Percentiles rank a stretch among this genome's conserved stretches.
Conservation (phyloP, 2,329 filamentous ascomycete species). For the Chaetomiaceae sp. region DNA sequence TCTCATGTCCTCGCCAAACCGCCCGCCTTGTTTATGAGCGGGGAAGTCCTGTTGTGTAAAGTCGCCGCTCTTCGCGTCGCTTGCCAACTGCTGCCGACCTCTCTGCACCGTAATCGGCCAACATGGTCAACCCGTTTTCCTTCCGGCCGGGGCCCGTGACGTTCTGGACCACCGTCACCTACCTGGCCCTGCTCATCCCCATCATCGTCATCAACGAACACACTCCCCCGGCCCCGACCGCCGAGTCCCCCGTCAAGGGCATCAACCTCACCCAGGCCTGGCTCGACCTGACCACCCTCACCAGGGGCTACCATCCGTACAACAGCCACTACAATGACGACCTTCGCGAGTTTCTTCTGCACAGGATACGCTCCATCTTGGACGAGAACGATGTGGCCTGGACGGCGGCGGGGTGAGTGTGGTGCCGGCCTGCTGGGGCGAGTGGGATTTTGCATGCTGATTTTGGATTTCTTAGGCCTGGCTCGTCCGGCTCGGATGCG, state of each 20-base stretch:
- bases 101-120: too few species aligned
- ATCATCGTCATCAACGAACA: slow-evolving; percentile 70
- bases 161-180: slow-evolving; percentile 69
- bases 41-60: background rate
- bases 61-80: too few species aligned
- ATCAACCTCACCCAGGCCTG: slow-evolving; percentile 83
- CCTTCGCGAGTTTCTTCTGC: slow-evolving; percentile 70
- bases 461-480: slow-evolving; percentile 25
- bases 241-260: slow-evolving; percentile 50
- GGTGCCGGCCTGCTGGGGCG: background rate
- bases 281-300: slow-evolving; percentile 74
- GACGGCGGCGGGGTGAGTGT: slow-evolving; percentile 33
- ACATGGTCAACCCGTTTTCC: slow-evolving; percentile 54
- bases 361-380: slow-evolving; percentile 66
- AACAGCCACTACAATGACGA: slow-evolving; percentile 80
- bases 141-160: slow-evolving; percentile 81
- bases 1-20: background rate
- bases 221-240: slow-evolving; percentile 61
- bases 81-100: too few species aligned
- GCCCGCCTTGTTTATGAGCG: background rate
- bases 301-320: slow-evolving; percentile 75
- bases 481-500: slow-evolving; percentile 7
- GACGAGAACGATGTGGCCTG: slow-evolving; percentile 52
- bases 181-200: slow-evolving; percentile 70
- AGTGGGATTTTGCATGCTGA: background rate